These are phyloP conservation scores for Thalia dealbata DNA, from an alignment of 176 grass and related monocot species.

Conservation along the genomic window DNA sequence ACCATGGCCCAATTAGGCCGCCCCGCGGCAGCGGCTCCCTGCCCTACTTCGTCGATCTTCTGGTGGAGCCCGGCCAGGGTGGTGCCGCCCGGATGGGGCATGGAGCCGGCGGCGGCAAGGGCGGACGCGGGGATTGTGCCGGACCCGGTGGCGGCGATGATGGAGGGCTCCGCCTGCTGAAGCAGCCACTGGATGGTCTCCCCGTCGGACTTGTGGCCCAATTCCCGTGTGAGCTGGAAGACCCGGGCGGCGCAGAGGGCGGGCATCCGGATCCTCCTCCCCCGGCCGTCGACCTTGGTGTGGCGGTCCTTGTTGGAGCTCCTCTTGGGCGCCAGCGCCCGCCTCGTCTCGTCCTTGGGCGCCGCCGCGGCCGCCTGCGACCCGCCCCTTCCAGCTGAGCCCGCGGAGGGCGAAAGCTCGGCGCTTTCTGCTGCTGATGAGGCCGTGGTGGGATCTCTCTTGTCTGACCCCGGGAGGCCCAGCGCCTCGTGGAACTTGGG, in stretches of 20 bases:
- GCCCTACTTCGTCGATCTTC: conserved; percentile 17
- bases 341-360: neutral
- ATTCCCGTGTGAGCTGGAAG: neutral
- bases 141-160: neutral
- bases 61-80: conserved; percentile 1
- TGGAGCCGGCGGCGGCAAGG: conserved; percentile 28
- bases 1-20: conserved; percentile 19
- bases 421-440: neutral
- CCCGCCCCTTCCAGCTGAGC: conserved; percentile 13
- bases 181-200: conserved; percentile 10
- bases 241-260: conserved; percentile 2
- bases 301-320: neutral
- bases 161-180: conserved; percentile 6
- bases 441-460: neutral
- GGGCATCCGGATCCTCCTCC: conserved; percentile 3
- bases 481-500: conserved; percentile 16
- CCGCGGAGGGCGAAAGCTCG: conserved; percentile 3
- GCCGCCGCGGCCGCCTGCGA: neutral
- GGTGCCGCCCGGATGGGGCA: conserved; percentile 21
- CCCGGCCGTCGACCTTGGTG: neutral
- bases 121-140: neutral
- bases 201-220: conserved; percentile 4
- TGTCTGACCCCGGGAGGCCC: conserved; percentile 6
- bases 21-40: neutral
- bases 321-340: neutral